Evolutionary conservation across 208 protist genomes (phyloP).

Genomic region (Balamuthia mandrillaris): DNA sequence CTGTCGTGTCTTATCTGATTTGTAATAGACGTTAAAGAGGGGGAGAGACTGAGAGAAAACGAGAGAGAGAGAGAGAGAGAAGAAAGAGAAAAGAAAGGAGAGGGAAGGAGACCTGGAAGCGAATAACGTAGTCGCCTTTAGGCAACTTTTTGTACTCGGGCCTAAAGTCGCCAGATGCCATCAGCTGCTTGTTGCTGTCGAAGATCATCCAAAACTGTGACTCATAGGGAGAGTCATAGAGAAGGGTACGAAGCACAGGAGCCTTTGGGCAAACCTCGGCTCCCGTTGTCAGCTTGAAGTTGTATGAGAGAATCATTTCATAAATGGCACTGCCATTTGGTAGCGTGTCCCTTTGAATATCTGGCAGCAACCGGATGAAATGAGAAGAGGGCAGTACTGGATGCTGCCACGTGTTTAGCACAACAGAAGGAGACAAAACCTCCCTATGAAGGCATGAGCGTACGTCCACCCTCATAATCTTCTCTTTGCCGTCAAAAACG

Average conservation of each 20-base stretch:
- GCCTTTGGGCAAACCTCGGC: not conserved
- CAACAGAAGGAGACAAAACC: too few species aligned
- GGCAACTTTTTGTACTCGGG: not conserved
- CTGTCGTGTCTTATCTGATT: not conserved
- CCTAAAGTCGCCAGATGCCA: not conserved
- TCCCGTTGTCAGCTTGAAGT: constrained; percentile 21
- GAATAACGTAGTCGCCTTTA: not conserved
- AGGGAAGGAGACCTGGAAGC: not conserved
- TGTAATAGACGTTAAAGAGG: not conserved
- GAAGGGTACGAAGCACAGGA: not conserved
- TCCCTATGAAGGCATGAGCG: too few species aligned
- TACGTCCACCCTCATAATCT: too few species aligned
- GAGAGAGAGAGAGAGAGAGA: not conserved
- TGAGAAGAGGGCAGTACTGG: not conserved
- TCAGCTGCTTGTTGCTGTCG: constrained; percentile 12
- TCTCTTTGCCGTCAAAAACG: too few species aligned
- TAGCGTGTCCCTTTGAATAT: not conserved
- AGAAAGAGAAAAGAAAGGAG: not conserved
- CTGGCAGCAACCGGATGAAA: not conserved
- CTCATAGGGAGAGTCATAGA: constrained; percentile 23
- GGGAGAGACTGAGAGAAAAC: not conserved
- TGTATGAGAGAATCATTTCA: constrained; percentile 28
- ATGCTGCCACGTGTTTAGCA: not conserved
- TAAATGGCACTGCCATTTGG: constrained; percentile 26
- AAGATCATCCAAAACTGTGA: constrained; percentile 34